These are phyloP conservation scores for Talaromyces albobiverticillius DNA, from an alignment of 2,329 filamentous ascomycete genomes.

Conservation along the genomic window DNA sequence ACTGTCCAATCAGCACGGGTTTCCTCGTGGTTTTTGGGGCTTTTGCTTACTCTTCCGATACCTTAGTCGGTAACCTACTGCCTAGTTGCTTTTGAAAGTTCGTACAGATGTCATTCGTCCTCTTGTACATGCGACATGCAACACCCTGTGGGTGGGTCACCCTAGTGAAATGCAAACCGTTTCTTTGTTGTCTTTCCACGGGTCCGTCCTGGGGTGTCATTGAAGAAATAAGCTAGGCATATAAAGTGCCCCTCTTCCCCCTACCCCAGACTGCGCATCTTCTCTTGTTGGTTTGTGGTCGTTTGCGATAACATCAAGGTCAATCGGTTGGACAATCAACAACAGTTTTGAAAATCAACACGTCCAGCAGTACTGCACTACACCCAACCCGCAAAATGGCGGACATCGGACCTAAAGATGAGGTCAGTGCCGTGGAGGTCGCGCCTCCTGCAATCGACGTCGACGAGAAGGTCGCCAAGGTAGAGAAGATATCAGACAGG, in stretches of 20 bases:
- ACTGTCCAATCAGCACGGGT: neutral
- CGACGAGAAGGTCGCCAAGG: neutral
- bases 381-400: neutral
- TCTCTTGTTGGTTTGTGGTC: neutral
- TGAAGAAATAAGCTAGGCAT: neutral
- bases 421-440: neutral
- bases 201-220: neutral
- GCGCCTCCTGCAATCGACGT: neutral
- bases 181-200: neutral
- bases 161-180: neutral
- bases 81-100: no score
- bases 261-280: neutral
- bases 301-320: neutral
- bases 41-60: neutral
- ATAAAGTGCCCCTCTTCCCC: neutral
- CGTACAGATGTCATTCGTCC: neutral
- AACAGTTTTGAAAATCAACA: no score
- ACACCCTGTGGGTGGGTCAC: neutral
- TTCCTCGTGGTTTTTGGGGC: neutral
- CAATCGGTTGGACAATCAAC: neutral
- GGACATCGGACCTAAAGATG: neutral
- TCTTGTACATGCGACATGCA: no score
- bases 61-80: neutral
- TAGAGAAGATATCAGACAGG: neutral
- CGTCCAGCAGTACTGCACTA: neutral